Conservation (phyloP, 805 yeast genomes). For the Spathaspora passalidarum region DNA sequence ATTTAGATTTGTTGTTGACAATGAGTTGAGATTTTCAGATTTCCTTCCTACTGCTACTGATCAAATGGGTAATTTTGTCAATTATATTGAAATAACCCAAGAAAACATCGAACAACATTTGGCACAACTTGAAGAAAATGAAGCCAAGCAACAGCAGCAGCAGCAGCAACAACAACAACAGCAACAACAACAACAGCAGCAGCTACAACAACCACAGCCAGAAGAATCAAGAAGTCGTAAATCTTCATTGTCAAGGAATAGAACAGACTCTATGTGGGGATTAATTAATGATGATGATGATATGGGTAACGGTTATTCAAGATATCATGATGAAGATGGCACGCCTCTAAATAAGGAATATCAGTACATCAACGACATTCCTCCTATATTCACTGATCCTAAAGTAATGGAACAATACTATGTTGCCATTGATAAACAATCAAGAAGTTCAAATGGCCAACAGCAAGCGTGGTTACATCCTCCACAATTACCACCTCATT, state of each 20-base stretch:
- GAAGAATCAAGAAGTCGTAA: slow-evolving; percentile 18
- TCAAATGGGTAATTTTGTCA: slow-evolving; percentile 93
- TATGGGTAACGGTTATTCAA: slow-evolving; percentile 76
- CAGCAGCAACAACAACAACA: slow-evolving; percentile 9
- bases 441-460: slow-evolving; percentile 53
- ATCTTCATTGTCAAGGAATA: slow-evolving; percentile 27
- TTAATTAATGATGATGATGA: slow-evolving; percentile 69
- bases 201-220: slow-evolving; percentile 7
- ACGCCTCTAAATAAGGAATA: slow-evolving; percentile 13
- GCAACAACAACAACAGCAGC: slow-evolving; percentile 7
- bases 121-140: slow-evolving; percentile 23
- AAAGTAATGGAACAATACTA: slow-evolving; percentile 86
- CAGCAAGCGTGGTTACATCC: slow-evolving; percentile 78
- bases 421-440: slow-evolving; percentile 67
- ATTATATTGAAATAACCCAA: slow-evolving; percentile 75
- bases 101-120: slow-evolving; percentile 32
- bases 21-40: slow-evolving; percentile 86
- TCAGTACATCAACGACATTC: slow-evolving; percentile 65
- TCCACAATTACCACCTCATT: slow-evolving; percentile 94
- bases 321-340: slow-evolving; percentile 65
- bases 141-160: slow-evolving; percentile 8
- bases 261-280: slow-evolving; percentile 61
- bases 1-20: slow-evolving; percentile 90
- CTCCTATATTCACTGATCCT: slow-evolving; percentile 82
- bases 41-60: slow-evolving; percentile 95